Conservation (phyloP, 108 stramenopile species). For the Nannochloropsis oceanica region DNA sequence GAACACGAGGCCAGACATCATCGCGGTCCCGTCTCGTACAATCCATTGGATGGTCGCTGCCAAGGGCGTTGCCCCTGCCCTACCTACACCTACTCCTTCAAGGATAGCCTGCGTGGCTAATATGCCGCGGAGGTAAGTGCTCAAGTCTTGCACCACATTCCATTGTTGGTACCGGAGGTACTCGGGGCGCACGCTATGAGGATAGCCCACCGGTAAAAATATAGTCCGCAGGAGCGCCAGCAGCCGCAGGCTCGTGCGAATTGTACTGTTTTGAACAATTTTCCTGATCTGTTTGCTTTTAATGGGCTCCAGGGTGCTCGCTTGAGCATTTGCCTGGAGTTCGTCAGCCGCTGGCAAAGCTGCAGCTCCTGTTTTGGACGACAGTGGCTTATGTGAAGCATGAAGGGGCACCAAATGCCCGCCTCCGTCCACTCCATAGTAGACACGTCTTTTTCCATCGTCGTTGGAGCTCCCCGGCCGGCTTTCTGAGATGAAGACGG, state of each 20-base stretch:
- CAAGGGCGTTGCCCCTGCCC: constrained; percentile 29
- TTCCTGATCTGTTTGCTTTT: too few species aligned
- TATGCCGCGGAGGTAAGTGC: constrained; percentile 33
- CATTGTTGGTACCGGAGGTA: constrained; percentile 31
- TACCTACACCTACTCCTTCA: constrained; percentile 35
- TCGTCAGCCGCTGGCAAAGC: too few species aligned
- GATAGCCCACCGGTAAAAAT: constrained; percentile 29
- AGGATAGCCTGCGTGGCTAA: constrained; percentile 36
- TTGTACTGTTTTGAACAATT: background rate
- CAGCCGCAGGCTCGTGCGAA: background rate
- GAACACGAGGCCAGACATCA: constrained; percentile 30
- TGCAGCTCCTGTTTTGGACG: too few species aligned
- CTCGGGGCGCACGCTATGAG: constrained; percentile 28
- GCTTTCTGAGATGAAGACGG: background rate
- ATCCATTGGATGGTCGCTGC: constrained; percentile 38
- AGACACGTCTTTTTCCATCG: background rate
- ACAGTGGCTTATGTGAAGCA: background rate
- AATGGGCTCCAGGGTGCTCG: too few species aligned
- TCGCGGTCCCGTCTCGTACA: constrained; percentile 24
- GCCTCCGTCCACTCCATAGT: background rate
- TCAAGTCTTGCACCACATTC: constrained; percentile 32
- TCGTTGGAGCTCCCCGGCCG: background rate
- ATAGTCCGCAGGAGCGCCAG: background rate
- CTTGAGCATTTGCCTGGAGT: too few species aligned
- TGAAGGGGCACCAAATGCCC: background rate